These are phyloP conservation scores for Ustilago curta DNA, from an alignment of 1,284 basidiomycete genomes.

Conservation along the genomic window DNA sequence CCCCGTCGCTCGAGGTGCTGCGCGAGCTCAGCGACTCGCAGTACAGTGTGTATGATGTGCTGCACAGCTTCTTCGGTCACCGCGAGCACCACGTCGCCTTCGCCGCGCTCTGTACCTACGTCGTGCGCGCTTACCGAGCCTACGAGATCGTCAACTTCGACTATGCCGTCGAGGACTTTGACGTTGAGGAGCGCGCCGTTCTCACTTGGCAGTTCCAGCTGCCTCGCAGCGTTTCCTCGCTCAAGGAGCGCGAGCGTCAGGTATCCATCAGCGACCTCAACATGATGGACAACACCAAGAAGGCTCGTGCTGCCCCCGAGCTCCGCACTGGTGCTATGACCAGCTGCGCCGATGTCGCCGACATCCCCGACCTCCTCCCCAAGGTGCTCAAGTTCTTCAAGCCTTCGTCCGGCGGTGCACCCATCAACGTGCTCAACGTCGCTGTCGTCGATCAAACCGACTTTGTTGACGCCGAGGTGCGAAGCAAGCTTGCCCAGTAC, in stretches of 20 bases:
- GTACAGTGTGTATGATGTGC: constrained; percentile 96
- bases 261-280: constrained; percentile 65
- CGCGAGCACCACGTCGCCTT: constrained; percentile 80
- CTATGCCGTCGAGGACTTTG: constrained; percentile 80
- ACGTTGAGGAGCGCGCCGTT: constrained; percentile 72
- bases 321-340: constrained; percentile 68
- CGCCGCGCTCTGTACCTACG: constrained; percentile 94
- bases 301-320: constrained; percentile 47
- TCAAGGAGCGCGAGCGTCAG: constrained; percentile 66
- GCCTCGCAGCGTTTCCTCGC: constrained; percentile 68
- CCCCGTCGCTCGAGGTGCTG: constrained; percentile 85
- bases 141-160: constrained; percentile 92
- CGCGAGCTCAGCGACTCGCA: constrained; percentile 94
- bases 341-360: constrained; percentile 56
- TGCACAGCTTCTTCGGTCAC: constrained; percentile 89
- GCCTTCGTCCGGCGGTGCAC: constrained; percentile 27
- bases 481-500: constrained; percentile 79
- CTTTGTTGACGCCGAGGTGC: constrained; percentile 82
- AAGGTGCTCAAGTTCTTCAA: constrained; percentile 62
- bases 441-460: constrained; percentile 75
- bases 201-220: constrained; percentile 72
- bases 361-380: constrained; percentile 60
- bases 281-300: constrained; percentile 52
- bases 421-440: constrained; percentile 82
- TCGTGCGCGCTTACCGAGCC: constrained; percentile 93